Conservation (phyloP, 768 basidiomycete species). For the Coprinopsis strossmayeri region DNA sequence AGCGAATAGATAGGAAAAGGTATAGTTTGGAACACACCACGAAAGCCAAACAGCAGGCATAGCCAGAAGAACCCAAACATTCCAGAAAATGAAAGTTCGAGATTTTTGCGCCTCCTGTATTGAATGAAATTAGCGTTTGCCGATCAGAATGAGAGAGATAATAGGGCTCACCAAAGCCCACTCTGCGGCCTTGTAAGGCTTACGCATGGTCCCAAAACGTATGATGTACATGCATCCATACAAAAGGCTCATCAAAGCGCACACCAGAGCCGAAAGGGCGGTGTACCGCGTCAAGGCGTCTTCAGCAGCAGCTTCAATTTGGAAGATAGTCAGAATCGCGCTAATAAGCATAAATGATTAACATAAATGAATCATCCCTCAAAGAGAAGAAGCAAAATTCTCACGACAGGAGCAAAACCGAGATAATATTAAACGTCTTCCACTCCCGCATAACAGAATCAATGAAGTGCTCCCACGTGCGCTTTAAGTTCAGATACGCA, state of each 20-base stretch:
- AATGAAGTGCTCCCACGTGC: slow-evolving; percentile 22
- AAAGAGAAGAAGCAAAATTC: slow-evolving; percentile 3
- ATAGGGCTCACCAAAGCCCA: background rate
- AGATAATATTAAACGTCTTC: slow-evolving; percentile 24
- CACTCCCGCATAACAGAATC: slow-evolving; percentile 23
- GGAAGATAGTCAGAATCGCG: background rate
- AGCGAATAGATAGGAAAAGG: background rate
- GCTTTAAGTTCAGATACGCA: slow-evolving; percentile 15
- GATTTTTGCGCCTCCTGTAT: slow-evolving; percentile 42
- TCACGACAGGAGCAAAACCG: slow-evolving; percentile 21
- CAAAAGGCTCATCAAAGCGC: background rate
- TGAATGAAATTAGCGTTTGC: slow-evolving; percentile 20
- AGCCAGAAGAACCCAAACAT: slow-evolving; percentile 60
- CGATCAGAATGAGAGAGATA: background rate
- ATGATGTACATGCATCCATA: background rate
- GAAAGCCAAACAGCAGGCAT: slow-evolving; percentile 58
- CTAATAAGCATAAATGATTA: too few relatives aligned
- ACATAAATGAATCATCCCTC: background rate
- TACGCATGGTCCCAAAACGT: background rate
- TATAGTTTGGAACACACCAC: slow-evolving; percentile 30
- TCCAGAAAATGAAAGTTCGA: slow-evolving; percentile 33
- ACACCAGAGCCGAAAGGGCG: background rate
- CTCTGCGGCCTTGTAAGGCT: background rate
- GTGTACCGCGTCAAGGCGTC: background rate
- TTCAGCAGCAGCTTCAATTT: background rate